Percentiles rank a stretch among this genome's conserved stretches.
phyloP scores from a whole-genome alignment of 768 basidiomycete species.

The Pleurotus djamor region DNA sequence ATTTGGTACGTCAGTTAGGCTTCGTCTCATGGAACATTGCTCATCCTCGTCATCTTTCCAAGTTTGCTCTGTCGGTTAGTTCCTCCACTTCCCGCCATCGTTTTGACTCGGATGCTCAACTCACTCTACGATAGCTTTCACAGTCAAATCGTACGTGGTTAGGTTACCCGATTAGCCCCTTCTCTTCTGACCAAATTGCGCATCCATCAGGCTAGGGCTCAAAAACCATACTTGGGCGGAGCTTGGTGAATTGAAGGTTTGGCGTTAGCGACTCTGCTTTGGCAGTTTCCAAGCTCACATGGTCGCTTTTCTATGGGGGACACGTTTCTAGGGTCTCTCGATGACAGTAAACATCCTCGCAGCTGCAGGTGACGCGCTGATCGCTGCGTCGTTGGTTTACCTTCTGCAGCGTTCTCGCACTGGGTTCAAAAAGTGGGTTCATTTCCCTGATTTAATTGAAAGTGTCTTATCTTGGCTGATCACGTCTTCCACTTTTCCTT shows the following conservation, averaged over 20 bases:
- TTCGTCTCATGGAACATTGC: background rate
- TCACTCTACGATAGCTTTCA: constrained; percentile 33
- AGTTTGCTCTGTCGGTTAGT: constrained; percentile 42
- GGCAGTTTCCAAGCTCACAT: background rate
- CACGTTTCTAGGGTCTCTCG: constrained; percentile 40
- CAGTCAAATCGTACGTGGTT: constrained; percentile 40
- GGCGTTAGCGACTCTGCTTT: background rate
- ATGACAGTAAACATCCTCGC: constrained; percentile 15
- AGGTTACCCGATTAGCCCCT: background rate
- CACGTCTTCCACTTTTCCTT: background rate
- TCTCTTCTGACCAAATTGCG: background rate
- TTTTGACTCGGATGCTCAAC: constrained; percentile 1
- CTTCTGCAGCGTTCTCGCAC: constrained; percentile 10
- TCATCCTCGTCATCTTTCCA: background rate
- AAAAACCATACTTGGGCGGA: constrained; percentile 40
- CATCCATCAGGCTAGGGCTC: constrained; percentile 27
- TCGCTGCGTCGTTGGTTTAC: constrained; percentile 7
- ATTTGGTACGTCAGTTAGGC: constrained; percentile 35
- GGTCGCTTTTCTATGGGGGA: background rate
- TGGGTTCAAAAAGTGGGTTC: constrained; percentile 9
- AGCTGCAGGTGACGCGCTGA: constrained; percentile 6
- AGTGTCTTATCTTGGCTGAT: constrained; percentile 13
- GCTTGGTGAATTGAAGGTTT: constrained; percentile 42
- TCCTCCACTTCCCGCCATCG: background rate
- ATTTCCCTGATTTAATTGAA: no score